Evolutionary conservation across 345 rosid genomes (phyloP), one percentile per base, ranked within the genome.

Genomic region (Adansonia digitata): DNA sequence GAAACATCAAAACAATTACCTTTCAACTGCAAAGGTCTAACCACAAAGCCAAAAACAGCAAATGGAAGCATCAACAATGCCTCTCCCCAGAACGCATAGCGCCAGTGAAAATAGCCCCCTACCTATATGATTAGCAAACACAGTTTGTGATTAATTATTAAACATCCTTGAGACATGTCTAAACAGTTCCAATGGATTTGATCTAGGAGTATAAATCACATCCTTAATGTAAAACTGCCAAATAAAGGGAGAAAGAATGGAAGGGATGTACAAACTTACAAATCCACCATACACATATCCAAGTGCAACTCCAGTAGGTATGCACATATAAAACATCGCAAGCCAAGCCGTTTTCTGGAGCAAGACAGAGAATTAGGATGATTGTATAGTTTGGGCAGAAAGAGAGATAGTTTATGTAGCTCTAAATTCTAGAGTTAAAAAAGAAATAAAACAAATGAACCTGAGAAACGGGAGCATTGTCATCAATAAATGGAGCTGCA

Each of bases 401-500:
- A 26, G 13, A n/a, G 9, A 17, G 37, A 48, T 46, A 39, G 42
- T 48, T 15, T 34, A 59, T 62, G 14, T 56, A 56, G 11, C 31
- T 37, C 24, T 7, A 20, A 59, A 51, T 61, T 65, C 69, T 27
- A 15, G 59, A 69, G 35, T 39, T 49, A 66, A 22, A 60, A 48
- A 63, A 27, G 43, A 59, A 10, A 22, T 6, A 53, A 37, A 24
- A 71, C 5, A 48, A 29, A 72, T 42, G 60, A 80, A 91, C 99
- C 97, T 91, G 88, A 82, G 88, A 74, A 59, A 62, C 76, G 13
- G 97, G 99, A 48, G 99, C 97, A 76, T 91, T 89, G 73, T 95
- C 99, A 87, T 95, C 99, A 5, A 95, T 93, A 75, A 93, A 95
- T 0, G 99, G 98, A 34, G 99, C 97, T 59, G 99, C 99, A 77